Evolutionary conservation across 192 early-diverging fungal genomes (phyloP).

Genomic region (Umbelopsis vinacea): DNA sequence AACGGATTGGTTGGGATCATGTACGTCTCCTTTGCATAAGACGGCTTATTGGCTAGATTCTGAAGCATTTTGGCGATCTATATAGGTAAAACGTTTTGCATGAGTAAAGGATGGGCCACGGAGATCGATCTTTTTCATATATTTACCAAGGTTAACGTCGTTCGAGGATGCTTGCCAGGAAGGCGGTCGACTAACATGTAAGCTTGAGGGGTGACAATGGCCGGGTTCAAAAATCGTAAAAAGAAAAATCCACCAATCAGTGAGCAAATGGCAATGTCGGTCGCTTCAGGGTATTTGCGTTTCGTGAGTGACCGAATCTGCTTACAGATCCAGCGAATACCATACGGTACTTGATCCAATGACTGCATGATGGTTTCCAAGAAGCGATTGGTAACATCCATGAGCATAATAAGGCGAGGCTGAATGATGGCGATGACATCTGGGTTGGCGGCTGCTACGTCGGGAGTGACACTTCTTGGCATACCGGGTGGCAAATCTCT

Average conservation of each 20-base stretch:
- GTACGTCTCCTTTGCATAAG: constrained; percentile 89
- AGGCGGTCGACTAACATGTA: constrained; percentile 89
- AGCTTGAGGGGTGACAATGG: constrained; percentile 94
- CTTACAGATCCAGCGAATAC: constrained; percentile 98
- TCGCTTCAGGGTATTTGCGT: constrained; percentile 89
- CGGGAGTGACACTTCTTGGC: constrained; percentile 78
- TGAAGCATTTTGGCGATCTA: constrained; percentile 93
- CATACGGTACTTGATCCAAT: constrained; percentile 87
- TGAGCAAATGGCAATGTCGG: constrained; percentile 89
- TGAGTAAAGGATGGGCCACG: neutral
- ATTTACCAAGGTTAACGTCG: constrained; percentile 84
- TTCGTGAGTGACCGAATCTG: constrained; percentile 93
- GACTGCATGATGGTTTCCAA: constrained; percentile 84
- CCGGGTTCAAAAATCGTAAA: constrained; percentile 96
- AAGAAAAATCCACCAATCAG: constrained; percentile 98
- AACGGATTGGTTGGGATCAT: constrained; percentile 91
- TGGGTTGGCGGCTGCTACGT: constrained; percentile 79
- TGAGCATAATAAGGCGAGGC: constrained; percentile 80
- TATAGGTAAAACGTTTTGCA: constrained; percentile 1
- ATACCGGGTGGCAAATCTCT: constrained; percentile 61
- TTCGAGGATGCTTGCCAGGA: constrained; percentile 78
- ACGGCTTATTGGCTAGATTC: constrained; percentile 93
- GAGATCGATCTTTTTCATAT: neutral
- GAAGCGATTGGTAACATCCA: constrained; percentile 86
- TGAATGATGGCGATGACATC: constrained; percentile 86